Base-by-base conservation (phyloP, 257 asterid species). In the Solanum raphanifolium region DNA sequence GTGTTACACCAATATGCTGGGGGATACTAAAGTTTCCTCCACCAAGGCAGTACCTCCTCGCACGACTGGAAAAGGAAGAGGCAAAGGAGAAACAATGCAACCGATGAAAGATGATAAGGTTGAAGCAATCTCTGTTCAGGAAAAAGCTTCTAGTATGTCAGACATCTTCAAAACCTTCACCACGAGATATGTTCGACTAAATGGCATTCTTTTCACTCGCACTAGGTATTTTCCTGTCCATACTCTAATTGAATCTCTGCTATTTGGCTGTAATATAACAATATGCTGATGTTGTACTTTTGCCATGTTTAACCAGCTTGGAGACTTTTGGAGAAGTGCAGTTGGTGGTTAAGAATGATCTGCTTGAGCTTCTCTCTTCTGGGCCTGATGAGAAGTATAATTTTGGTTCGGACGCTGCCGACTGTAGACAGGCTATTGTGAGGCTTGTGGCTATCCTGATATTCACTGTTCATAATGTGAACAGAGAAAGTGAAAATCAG, bases 121-220 rank as follows among this genome's bases (percentile, higher is more conserved):
- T 88, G 96, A 91, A 41, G 89, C 91, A 34, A 89, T 65, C 86
- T 87, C 92, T 69, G 92, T 87, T 32, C 91, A 88, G 90, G 95
- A 90, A 87, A 92, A 83, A 88, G 87, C 93, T 41, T 86, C 94
- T 78, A 87, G 87, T 86, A 86, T 90, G 46, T 23, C 90, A n/a
- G 97, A 94, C 60, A 87, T 91, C 78, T 88, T 91, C 83, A 96
- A 91, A 90, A 91, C 89, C 66, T 95, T 97, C 86, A 88, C 89
- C 87, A 94, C 94, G 7, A 93, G 95, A 78, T 95, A 95, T 93
- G 94, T 95, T 84, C 93, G 99, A 90, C 88, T 95, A 48, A 95
- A 97, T 90, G 99, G 99, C 66, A 90, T 97, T 89, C 94, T 97
- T 43, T 97, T 95, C 90, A 94, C 98, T 8, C 97, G 98, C 87